A percentile compares a stretch with the other conserved stretches of the same genome.
These are phyloP conservation scores for Casaregolazyma suthepensis DNA, from an alignment of 1,139 yeast genomes.

Conservation along the genomic window DNA sequence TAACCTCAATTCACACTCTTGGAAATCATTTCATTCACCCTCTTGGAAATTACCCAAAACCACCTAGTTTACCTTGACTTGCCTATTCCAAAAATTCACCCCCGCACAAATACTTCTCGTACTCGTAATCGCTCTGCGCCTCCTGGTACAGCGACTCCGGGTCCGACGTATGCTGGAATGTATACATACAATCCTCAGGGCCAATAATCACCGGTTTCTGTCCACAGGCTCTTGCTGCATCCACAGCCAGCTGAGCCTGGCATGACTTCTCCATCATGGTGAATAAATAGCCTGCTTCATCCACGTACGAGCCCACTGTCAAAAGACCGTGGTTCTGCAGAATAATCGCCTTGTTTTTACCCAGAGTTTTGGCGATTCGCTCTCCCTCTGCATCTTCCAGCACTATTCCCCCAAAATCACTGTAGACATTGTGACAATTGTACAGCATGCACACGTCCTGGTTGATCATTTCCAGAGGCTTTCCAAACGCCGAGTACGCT, in stretches of 20 bases:
- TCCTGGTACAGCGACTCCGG: constrained; percentile 66
- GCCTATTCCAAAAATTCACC: constrained; percentile 18
- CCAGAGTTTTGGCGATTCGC: constrained; percentile 61
- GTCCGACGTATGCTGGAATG: constrained; percentile 55
- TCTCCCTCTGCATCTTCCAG: constrained; percentile 66
- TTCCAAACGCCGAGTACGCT: constrained; percentile 68
- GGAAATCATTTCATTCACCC: too few species aligned
- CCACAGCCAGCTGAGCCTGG: constrained; percentile 64
- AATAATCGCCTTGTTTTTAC: constrained; percentile 57
- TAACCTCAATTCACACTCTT: too few species aligned
- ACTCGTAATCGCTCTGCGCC: constrained; percentile 60
- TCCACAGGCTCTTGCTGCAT: constrained; percentile 41
- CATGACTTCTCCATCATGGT: constrained; percentile 64
- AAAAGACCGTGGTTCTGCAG: constrained; percentile 74
- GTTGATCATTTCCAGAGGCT: constrained; percentile 68
- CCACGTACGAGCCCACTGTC: constrained; percentile 72
- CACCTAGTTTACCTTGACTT: too few species aligned
- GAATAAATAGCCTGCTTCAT: constrained; percentile 74
- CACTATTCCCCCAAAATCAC: constrained; percentile 75
- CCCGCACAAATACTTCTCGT: constrained; percentile 33
- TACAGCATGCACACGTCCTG: constrained; percentile 71
- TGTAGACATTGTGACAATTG: constrained; percentile 59
- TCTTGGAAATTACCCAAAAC: not conserved
- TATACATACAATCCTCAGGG: constrained; percentile 67
- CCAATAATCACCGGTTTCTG: constrained; percentile 38